Conservation (phyloP, 2,329 filamentous ascomycete species). For the Penicillium sp. region DNA sequence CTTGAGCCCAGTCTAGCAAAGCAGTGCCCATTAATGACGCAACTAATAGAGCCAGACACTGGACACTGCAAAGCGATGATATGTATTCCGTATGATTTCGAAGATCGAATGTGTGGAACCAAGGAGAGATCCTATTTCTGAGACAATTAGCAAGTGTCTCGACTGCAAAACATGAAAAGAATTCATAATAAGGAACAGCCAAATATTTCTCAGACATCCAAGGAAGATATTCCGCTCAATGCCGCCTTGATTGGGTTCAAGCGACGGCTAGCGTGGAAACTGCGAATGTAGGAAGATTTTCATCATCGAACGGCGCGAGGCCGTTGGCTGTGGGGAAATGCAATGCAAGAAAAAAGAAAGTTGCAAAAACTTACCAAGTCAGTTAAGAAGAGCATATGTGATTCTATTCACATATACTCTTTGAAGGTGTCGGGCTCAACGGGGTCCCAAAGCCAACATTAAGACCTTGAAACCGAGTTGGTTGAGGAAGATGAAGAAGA, state of each 20-base stretch:
- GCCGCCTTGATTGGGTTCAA: slow-evolving; percentile 39
- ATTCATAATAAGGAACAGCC: slow-evolving; percentile 23
- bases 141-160: slow-evolving; percentile 24
- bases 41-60: not conserved
- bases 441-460: slow-evolving; percentile 1
- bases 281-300: slow-evolving; percentile 47
- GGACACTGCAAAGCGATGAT: not conserved
- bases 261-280: slow-evolving; percentile 43
- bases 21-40: not conserved
- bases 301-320: slow-evolving; percentile 37
- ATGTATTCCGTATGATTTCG: not conserved
- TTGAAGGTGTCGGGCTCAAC: not conserved
- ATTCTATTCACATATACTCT: not conserved
- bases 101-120: not conserved
- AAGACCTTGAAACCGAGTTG: slow-evolving; percentile 12
- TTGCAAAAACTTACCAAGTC: slow-evolving; percentile 27
- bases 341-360: slow-evolving; percentile 9
- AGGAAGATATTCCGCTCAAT: slow-evolving; percentile 41
- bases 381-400: slow-evolving; percentile 10
- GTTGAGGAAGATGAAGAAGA: slow-evolving; percentile 21
- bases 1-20: not conserved
- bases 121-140: slow-evolving; percentile 13
- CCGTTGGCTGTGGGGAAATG: slow-evolving; percentile 21
- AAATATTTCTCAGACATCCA: slow-evolving; percentile 39
- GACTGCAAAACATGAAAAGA: slow-evolving; percentile 6